Conservation (phyloP, 345 rosid species). For the Xanthoceras sorbifolium region DNA sequence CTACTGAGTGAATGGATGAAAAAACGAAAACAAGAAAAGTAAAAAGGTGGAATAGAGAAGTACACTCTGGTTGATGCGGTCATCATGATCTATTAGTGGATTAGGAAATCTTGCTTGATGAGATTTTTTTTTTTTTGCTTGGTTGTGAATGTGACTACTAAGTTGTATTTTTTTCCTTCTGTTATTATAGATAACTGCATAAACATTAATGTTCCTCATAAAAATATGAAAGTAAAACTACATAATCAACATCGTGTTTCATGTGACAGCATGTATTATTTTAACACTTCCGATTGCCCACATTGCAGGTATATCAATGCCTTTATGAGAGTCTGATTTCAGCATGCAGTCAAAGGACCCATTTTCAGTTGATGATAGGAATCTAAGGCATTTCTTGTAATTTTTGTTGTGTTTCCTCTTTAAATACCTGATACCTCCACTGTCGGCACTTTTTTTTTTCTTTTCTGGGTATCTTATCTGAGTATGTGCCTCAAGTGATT, state of each 20-base stretch:
- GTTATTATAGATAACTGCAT: background rate
- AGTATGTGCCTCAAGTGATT: background rate
- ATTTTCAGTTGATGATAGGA: constrained; percentile 8
- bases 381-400: background rate
- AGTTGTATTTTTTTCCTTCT: background rate
- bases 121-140: background rate
- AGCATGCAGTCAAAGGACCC: constrained; percentile 9
- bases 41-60: background rate
- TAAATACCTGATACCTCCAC: background rate
- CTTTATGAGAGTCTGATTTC: constrained; percentile 35
- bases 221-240: too few species aligned
- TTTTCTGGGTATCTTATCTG: background rate
- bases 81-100: background rate
- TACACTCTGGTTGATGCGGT: background rate
- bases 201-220: background rate
- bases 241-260: background rate
- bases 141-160: background rate
- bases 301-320: constrained; percentile 51
- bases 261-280: background rate
- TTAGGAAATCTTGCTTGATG: too few species aligned
- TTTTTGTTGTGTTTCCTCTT: background rate
- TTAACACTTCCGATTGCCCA: background rate
- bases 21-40: background rate
- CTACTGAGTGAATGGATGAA: background rate
- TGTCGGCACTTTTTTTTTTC: background rate